These are phyloP conservation scores for Acmispon strigosus DNA, from an alignment of 306 rosid genomes.

Conservation along the genomic window DNA sequence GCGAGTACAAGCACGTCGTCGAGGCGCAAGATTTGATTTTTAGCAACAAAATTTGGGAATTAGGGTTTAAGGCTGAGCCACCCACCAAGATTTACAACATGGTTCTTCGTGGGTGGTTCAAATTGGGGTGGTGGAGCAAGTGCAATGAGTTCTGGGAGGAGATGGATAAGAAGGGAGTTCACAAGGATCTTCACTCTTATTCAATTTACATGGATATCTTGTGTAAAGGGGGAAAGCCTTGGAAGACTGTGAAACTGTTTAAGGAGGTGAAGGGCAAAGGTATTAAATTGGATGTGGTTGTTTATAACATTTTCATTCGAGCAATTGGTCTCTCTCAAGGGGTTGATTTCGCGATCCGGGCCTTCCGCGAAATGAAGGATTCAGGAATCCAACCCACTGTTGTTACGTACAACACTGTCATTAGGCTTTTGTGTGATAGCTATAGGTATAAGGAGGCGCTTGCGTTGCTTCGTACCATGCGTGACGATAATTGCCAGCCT, in stretches of 20 bases:
- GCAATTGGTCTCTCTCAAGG: slow-evolving; percentile 73
- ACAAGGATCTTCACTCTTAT: slow-evolving; percentile 67
- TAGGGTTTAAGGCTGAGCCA: background rate
- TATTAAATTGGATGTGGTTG: slow-evolving; percentile 68
- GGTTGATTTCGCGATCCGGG: slow-evolving; percentile 56
- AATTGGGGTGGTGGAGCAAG: slow-evolving; percentile 82
- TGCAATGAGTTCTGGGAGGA: slow-evolving; percentile 87
- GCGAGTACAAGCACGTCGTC: slow-evolving; percentile 72
- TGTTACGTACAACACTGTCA: slow-evolving; percentile 64
- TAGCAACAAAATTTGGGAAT: slow-evolving; percentile 22
- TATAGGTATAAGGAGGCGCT: slow-evolving; percentile 65
- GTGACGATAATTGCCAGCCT: slow-evolving; percentile 40
- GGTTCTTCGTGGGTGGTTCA: slow-evolving; percentile 77
- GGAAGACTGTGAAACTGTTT: slow-evolving; percentile 76
- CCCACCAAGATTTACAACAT: slow-evolving; percentile 56
- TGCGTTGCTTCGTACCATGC: slow-evolving; percentile 46
- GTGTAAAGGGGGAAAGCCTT: slow-evolving; percentile 84
- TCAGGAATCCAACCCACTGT: slow-evolving; percentile 54
- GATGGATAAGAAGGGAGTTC: slow-evolving; percentile 67
- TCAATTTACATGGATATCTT: slow-evolving; percentile 81
- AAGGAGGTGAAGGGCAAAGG: slow-evolving; percentile 61
- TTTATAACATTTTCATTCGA: slow-evolving; percentile 62
- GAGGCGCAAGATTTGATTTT: slow-evolving; percentile 72
- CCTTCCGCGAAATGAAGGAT: slow-evolving; percentile 75
- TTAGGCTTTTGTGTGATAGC: slow-evolving; percentile 65